Percentiles rank a stretch among this genome's conserved stretches.
Conservation (phyloP, 2,329 filamentous ascomycete species). For the Fusarium paranaense region DNA sequence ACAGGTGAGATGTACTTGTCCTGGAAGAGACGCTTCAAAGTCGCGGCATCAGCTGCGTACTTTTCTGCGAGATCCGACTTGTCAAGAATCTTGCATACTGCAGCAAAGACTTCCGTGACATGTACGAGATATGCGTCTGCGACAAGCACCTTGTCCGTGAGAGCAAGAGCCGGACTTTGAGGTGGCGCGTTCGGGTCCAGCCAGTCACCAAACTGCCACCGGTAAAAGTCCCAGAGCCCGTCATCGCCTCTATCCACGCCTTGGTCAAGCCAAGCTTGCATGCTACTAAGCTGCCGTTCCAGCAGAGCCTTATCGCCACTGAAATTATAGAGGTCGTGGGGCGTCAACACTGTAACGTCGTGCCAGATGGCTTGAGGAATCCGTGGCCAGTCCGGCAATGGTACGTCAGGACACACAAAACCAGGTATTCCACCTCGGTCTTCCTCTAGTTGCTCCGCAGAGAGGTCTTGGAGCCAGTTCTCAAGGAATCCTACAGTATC, state of each 20-base stretch:
- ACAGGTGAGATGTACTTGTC: not conserved
- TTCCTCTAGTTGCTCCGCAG: not conserved
- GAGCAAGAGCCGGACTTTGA: not conserved
- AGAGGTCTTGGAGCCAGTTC: slow-evolving; percentile 28
- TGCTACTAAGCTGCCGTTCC: slow-evolving; percentile 50
- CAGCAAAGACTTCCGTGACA: not conserved
- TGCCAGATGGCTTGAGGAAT: slow-evolving; percentile 52
- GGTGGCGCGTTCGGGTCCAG: slow-evolving; percentile 26
- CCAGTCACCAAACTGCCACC: slow-evolving; percentile 19
- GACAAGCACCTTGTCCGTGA: not conserved
- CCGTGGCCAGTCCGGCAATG: not conserved
- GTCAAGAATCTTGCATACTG: not conserved
- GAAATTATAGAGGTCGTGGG: slow-evolving; percentile 52
- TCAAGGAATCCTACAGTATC: slow-evolving; percentile 56
- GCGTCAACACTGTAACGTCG: slow-evolving; percentile 52
- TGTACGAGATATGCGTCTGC: slow-evolving; percentile 7
- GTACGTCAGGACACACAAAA: not conserved
- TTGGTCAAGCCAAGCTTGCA: slow-evolving; percentile 49
- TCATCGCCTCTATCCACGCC: slow-evolving; percentile 47
- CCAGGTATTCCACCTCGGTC: not conserved
- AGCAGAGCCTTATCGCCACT: slow-evolving; percentile 52
- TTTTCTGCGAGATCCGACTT: not conserved
- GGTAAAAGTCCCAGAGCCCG: slow-evolving; percentile 51
- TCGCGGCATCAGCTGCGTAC: not conserved
- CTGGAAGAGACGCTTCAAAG: not conserved